phyloP scores from a whole-genome alignment of 306 rosid genomes.

The Cucumis melo region DNA sequence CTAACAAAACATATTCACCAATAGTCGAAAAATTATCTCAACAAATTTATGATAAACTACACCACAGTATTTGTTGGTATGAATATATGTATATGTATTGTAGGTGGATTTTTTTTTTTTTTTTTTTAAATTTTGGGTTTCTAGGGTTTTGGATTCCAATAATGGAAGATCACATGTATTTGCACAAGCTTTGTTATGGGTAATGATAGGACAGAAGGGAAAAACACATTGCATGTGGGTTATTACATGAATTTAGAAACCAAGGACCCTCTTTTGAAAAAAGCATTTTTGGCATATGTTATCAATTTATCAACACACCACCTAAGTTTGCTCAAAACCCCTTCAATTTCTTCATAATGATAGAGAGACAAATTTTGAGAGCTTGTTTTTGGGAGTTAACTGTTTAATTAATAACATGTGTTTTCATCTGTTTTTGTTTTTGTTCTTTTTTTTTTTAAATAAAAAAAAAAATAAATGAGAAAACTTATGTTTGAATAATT shows the following conservation, averaged over 20 bases:
- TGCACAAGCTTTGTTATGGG: not conserved
- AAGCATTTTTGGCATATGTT: not conserved
- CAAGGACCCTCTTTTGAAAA: not conserved
- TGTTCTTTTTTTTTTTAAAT: not conserved
- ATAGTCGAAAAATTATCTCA: not conserved
- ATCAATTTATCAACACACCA: not conserved
- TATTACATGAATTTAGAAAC: slow-evolving; percentile 1
- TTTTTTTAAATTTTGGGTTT: not conserved
- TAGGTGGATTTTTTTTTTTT: not conserved
- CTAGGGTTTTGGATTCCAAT: not conserved
- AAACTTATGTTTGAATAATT: not conserved
- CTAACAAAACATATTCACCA: not conserved
- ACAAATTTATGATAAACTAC: not conserved
- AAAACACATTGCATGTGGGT: slow-evolving; percentile 3
- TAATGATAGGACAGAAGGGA: not conserved
- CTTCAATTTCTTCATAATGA: not conserved
- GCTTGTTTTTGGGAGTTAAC: not conserved
- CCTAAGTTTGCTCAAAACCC: not conserved
- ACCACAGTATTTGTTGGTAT: not conserved
- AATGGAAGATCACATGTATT: slow-evolving; percentile 2
- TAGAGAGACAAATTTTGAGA: not conserved
- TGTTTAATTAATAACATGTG: not conserved
- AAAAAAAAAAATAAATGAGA: not conserved
- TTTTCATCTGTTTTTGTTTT: not conserved
- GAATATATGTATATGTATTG: not conserved